These are phyloP conservation scores for Saccharomycopsis sp. DNA, from an alignment of 805 yeast species.

Conservation along the genomic window DNA sequence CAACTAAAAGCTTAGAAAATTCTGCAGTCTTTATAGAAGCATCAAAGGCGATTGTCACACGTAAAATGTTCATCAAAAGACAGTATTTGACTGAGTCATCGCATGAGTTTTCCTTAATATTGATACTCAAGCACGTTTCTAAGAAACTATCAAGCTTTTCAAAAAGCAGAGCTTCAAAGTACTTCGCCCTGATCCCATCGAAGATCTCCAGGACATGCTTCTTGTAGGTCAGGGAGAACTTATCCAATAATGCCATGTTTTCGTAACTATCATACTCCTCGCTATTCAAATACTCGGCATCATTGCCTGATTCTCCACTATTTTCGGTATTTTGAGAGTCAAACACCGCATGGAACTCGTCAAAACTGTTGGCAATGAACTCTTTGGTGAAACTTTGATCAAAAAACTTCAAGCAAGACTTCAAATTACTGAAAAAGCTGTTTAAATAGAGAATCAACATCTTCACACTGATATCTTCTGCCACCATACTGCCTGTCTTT, in stretches of 20 bases:
- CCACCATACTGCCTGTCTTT: not conserved
- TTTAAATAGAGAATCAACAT: not conserved
- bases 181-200: not conserved
- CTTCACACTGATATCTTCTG: not conserved
- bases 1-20: not conserved
- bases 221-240: not conserved
- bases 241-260: not conserved
- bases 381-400: not conserved
- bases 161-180: not conserved
- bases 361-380: slow-evolving; percentile 1
- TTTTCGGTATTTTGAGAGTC: not conserved
- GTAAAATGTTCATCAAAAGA: not conserved
- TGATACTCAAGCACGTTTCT: not conserved
- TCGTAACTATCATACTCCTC: slow-evolving; percentile 5
- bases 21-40: not conserved
- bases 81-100: not conserved
- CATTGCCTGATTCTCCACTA: not conserved
- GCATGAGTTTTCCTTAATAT: not conserved
- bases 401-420: slow-evolving; percentile 2
- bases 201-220: not conserved
- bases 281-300: not conserved
- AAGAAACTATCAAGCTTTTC: slow-evolving; percentile 3
- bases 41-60: not conserved
- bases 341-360: not conserved
- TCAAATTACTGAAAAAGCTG: slow-evolving; percentile 2